A percentile compares a stretch with the other conserved stretches of the same genome.
phyloP scores from a whole-genome alignment of 1,139 yeast genomes.

The Pichia terricola region DNA sequence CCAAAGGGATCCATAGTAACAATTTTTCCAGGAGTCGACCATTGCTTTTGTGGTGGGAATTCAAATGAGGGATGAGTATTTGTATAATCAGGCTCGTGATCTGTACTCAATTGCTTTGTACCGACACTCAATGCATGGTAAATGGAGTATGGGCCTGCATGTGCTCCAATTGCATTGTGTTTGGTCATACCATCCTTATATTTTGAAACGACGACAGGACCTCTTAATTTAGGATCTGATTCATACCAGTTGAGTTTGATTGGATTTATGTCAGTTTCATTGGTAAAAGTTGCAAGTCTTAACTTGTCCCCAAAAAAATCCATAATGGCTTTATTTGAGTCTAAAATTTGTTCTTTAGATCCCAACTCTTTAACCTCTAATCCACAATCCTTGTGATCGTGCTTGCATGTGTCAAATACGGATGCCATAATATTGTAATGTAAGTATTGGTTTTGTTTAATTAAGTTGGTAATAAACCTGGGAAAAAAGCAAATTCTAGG shows the following conservation, averaged over 20 bases:
- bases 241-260: conserved; percentile 43
- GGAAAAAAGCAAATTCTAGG: neutral
- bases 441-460: no score
- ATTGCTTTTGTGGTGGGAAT: conserved; percentile 41
- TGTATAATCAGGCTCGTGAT: conserved; percentile 48
- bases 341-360: conserved; percentile 2
- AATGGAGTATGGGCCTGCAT: conserved; percentile 49
- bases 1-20: conserved; percentile 58
- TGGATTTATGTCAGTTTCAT: conserved; percentile 39
- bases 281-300: conserved; percentile 41
- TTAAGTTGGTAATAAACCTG: neutral
- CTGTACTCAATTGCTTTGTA: conserved; percentile 40
- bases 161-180: conserved; percentile 50
- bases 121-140: conserved; percentile 56
- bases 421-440: neutral
- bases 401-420: neutral
- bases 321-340: conserved; percentile 18
- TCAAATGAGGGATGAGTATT: conserved; percentile 53
- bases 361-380: conserved; percentile 8
- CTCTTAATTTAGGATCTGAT: conserved; percentile 37
- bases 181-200: conserved; percentile 35
- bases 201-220: conserved; percentile 49
- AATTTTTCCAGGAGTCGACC: conserved; percentile 45
- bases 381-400: conserved; percentile 2
- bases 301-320: conserved; percentile 28